Conservation (phyloP, 139 green algal species). For the Diplosphaera chodatii region DNA sequence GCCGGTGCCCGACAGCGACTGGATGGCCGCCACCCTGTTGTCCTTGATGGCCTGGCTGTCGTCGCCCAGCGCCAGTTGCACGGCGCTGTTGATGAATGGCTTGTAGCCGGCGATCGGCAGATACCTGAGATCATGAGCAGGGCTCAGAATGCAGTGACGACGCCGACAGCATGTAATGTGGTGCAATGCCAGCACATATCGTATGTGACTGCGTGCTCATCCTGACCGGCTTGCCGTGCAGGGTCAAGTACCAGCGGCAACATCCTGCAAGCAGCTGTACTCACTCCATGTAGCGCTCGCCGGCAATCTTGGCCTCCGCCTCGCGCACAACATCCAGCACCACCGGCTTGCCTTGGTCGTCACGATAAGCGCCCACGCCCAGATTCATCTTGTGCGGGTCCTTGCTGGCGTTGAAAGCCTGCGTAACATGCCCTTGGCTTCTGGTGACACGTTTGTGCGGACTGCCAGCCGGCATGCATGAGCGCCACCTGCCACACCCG, state of each 20-base stretch:
- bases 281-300: constrained; percentile 77
- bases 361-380: constrained; percentile 80
- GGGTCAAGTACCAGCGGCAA: no score
- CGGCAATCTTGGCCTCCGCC: constrained; percentile 66
- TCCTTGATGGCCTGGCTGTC: constrained; percentile 21
- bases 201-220: no score
- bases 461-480: no score
- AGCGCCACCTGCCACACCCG: no score
- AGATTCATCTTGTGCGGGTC: constrained; percentile 86
- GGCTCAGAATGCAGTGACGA: no score
- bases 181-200: no score
- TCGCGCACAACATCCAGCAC: constrained; percentile 79
- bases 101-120: constrained; percentile 74
- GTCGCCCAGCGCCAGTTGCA: constrained; percentile 83
- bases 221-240: no score
- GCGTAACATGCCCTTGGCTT: no score
- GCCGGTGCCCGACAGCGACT: constrained; percentile 78
- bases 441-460: no score
- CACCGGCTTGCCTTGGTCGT: constrained; percentile 76
- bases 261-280: no score
- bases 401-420: constrained; percentile 66
- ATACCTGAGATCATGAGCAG: constrained; percentile 43
- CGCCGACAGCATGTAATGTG: no score
- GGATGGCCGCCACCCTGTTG: constrained; percentile 60
- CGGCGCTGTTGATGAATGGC: constrained; percentile 59